Evolutionary conservation across 1,284 basidiomycete species (phyloP).

Genomic region (Rhodotorula sp.): DNA sequence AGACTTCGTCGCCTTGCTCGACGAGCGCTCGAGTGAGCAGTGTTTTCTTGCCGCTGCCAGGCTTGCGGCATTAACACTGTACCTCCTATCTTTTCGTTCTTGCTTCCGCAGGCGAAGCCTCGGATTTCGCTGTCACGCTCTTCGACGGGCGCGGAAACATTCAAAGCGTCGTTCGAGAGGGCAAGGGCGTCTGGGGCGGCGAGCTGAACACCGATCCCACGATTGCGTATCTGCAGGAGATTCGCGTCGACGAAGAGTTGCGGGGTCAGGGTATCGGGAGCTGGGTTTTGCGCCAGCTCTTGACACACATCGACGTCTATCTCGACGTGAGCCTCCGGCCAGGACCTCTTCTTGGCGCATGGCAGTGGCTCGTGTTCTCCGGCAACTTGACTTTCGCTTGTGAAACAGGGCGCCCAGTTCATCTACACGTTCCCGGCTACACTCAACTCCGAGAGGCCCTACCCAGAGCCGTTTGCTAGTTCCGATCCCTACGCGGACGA

Average conservation of each 20-base stretch:
- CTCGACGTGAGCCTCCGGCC: neutral
- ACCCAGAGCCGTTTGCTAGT: too few relatives aligned
- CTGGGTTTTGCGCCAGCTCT: neutral
- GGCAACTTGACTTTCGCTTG: neutral
- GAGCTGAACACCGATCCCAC: neutral
- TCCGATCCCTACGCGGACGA: too few relatives aligned
- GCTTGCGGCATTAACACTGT: too few relatives aligned
- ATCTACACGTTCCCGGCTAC: neutral
- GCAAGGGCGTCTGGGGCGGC: neutral
- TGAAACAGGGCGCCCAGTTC: neutral
- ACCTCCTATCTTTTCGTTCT: too few relatives aligned
- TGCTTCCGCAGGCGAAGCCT: neutral
- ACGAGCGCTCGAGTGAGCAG: neutral
- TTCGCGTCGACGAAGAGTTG: neutral
- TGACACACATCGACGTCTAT: neutral
- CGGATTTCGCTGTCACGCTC: neutral
- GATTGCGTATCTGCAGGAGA: neutral
- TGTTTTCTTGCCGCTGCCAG: too few relatives aligned
- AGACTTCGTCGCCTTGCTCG: neutral
- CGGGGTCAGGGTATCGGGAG: neutral
- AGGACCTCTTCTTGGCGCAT: too few relatives aligned
- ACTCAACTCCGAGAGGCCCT: neutral
- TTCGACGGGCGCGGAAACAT: neutral
- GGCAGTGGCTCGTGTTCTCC: too few relatives aligned
- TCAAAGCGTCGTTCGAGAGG: neutral